Conservation (phyloP, 2,329 filamentous ascomycete genomes). For the Rutstroemia sp. region DNA sequence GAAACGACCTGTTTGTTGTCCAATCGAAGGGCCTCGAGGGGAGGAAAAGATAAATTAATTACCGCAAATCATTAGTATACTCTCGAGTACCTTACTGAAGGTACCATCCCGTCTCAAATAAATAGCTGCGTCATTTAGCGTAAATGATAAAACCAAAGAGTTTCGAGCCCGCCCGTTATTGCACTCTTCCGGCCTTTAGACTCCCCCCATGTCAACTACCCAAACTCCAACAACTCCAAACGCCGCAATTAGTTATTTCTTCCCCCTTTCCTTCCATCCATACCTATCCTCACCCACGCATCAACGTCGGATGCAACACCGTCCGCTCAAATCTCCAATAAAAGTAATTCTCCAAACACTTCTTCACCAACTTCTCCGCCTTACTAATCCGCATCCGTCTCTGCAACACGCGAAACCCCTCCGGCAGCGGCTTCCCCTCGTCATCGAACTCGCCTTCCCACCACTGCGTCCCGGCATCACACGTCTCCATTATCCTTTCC, state of each 20-base stretch:
- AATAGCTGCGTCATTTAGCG: too few species aligned
- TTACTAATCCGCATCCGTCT: background rate
- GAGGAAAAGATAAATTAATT: too few species aligned
- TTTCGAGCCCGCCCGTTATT: too few species aligned
- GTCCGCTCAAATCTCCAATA: background rate
- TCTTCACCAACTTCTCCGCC: background rate
- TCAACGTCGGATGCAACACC: background rate
- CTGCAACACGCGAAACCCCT: background rate
- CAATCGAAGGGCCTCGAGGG: too few species aligned
- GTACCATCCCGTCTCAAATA: too few species aligned
- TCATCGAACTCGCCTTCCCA: background rate
- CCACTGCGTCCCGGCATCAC: background rate
- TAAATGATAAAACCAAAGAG: too few species aligned
- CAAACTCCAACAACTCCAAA: background rate
- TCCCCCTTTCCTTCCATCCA: background rate
- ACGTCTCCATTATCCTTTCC: background rate
- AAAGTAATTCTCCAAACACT: conserved; percentile 3
- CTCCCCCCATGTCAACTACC: background rate
- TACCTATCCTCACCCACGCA: background rate
- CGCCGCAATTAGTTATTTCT: too few species aligned
- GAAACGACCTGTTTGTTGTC: too few species aligned
- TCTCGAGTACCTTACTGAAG: too few species aligned
- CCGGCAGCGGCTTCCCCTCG: background rate
- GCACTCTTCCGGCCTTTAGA: too few species aligned
- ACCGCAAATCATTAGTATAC: too few species aligned